Evolutionary conservation across 2,329 filamentous ascomycete species (phyloP).

Genomic region (Fusarium sp.): DNA sequence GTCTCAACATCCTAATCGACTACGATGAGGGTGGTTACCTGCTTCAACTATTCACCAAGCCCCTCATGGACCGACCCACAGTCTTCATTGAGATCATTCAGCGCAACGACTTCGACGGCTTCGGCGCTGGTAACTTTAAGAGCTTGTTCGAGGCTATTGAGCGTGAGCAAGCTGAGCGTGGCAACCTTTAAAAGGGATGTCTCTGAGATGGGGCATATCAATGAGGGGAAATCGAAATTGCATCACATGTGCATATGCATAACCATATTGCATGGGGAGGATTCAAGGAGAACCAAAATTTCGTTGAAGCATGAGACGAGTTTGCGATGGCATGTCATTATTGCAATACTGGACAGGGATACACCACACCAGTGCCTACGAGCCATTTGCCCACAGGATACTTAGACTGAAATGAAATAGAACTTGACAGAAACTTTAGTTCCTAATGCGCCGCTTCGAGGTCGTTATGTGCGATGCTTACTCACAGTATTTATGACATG

Average conservation of each 20-base stretch:
- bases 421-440: constrained; percentile 7
- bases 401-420: constrained; percentile 10
- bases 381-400: not conserved
- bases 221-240: not conserved
- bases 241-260: not conserved
- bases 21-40: constrained; percentile 94
- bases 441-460: constrained; percentile 12
- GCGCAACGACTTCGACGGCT: constrained; percentile 87
- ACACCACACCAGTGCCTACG: constrained; percentile 5
- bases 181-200: constrained; percentile 72
- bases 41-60: constrained; percentile 81
- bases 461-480: constrained; percentile 12
- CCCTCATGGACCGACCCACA: constrained; percentile 91
- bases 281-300: constrained; percentile 10
- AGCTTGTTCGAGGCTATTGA: constrained; percentile 95
- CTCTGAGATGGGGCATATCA: not conserved
- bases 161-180: constrained; percentile 85
- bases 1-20: constrained; percentile 89
- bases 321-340: constrained; percentile 14
- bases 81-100: constrained; percentile 98
- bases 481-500: constrained; percentile 17
- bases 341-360: constrained; percentile 16
- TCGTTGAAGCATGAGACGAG: constrained; percentile 6
- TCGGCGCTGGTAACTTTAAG: constrained; percentile 96
- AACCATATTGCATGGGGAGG: constrained; percentile 1